Evolutionary conservation across 768 basidiomycete genomes (phyloP).

Genomic region (Termitomyces bulborhizus): DNA sequence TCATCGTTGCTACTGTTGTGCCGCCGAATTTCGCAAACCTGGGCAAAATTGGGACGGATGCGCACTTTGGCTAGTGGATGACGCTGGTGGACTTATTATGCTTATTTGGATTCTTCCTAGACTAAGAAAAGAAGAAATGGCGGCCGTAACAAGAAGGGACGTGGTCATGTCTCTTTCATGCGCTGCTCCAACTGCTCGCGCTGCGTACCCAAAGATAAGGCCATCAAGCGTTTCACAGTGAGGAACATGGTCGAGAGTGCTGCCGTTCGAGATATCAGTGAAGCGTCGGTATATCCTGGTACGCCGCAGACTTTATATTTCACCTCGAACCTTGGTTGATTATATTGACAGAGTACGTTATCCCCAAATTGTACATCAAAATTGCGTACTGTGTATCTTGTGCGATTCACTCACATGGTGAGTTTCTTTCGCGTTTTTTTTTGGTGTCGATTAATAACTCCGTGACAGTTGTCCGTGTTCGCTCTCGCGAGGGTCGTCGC

Average conservation of each 20-base stretch:
- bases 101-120: slow-evolving; percentile 33
- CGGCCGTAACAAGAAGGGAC: slow-evolving; percentile 99
- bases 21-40: slow-evolving; percentile 14
- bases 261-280: slow-evolving; percentile 94
- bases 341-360: slow-evolving; percentile 71
- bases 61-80: slow-evolving; percentile 26
- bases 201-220: slow-evolving; percentile 98
- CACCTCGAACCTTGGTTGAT: background rate
- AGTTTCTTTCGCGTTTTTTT: slow-evolving; percentile 19
- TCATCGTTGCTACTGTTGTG: background rate
- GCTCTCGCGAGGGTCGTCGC: slow-evolving; percentile 90
- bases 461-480: slow-evolving; percentile 86
- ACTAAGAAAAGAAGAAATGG: slow-evolving; percentile 99
- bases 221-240: slow-evolving; percentile 98
- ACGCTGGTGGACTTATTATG: slow-evolving; percentile 14
- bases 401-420: slow-evolving; percentile 98
- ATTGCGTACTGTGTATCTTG: slow-evolving; percentile 98
- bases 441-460: background rate
- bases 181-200: slow-evolving; percentile 99
- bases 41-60: slow-evolving; percentile 30
- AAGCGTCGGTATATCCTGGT: slow-evolving; percentile 92
- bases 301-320: slow-evolving; percentile 20
- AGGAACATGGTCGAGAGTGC: slow-evolving; percentile 99
- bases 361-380: slow-evolving; percentile 98
- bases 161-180: slow-evolving; percentile 91